These are phyloP conservation scores for Helenozyma baotianmanensis DNA, from an alignment of 805 yeast species.

Conservation along the genomic window DNA sequence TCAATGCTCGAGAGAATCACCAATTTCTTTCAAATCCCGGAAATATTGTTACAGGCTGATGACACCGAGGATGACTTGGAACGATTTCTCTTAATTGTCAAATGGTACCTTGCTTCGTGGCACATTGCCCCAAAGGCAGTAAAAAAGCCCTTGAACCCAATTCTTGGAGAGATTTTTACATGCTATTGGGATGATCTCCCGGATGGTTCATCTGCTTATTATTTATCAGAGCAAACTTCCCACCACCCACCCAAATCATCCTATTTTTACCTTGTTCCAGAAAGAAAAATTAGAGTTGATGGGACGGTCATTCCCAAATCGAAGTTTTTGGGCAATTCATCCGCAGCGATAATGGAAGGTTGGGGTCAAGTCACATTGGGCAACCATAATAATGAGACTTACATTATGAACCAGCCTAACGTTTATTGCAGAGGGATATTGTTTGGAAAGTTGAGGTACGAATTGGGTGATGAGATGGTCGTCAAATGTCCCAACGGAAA, in stretches of 20 bases:
- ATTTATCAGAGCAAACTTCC: conserved; percentile 89
- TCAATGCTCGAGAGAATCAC: conserved; percentile 95
- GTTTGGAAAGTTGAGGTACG: conserved; percentile 85
- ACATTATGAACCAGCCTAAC: conserved; percentile 90
- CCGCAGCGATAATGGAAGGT: conserved; percentile 98
- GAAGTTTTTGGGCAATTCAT: conserved; percentile 86
- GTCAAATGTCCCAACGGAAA: conserved; percentile 58
- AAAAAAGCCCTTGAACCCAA: conserved; percentile 94
- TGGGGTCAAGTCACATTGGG: conserved; percentile 64
- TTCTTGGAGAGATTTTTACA: conserved; percentile 84
- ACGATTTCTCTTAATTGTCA: conserved; percentile 69
- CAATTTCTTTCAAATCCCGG: conserved; percentile 79
- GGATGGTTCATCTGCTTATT: conserved; percentile 64
- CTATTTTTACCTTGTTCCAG: conserved; percentile 84
- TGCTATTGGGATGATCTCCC: conserved; percentile 90
- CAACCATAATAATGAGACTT: conserved; percentile 67
- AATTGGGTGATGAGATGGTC: conserved; percentile 88
- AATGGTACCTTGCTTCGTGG: conserved; percentile 95
- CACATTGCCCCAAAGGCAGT: conserved; percentile 98
- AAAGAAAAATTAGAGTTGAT: conserved; percentile 74
- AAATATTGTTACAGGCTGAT: conserved; percentile 67
- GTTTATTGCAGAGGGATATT: conserved; percentile 91
- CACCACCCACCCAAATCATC: conserved; percentile 99
- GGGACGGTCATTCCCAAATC: conserved; percentile 88
- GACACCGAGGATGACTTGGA: conserved; percentile 50